phyloP scores from a whole-genome alignment of 805 yeast species.

The Dipodascus albidus region DNA sequence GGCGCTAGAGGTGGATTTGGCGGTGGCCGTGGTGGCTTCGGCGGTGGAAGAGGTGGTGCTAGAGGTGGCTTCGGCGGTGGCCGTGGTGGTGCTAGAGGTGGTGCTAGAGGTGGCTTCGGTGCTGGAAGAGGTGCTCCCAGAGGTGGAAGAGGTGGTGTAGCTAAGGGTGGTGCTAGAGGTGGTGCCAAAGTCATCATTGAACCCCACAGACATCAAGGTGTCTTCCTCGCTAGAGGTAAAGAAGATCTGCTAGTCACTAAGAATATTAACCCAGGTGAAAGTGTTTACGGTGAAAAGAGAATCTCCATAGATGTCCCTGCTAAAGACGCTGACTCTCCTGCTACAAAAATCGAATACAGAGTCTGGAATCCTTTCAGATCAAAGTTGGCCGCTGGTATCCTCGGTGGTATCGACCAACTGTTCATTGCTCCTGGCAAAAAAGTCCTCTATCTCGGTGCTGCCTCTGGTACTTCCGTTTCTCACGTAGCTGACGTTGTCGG shows the following conservation, averaged over 20 bases:
- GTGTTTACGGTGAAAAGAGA: slow-evolving; percentile 98
- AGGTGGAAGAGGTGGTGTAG: slow-evolving; percentile 48
- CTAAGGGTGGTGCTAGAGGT: slow-evolving; percentile 45
- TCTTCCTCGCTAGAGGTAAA: slow-evolving; percentile 98
- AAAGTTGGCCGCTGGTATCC: slow-evolving; percentile 98
- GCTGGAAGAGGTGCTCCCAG: slow-evolving; percentile 40
- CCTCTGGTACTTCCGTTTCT: slow-evolving; percentile 97
- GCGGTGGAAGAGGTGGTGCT: slow-evolving; percentile 26
- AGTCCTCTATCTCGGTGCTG: slow-evolving; percentile 96
- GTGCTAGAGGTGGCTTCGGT: slow-evolving; percentile 39
- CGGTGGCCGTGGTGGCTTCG: slow-evolving; percentile 29
- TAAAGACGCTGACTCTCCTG: slow-evolving; percentile 50
- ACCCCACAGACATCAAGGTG: slow-evolving; percentile 98
- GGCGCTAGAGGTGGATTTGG: slow-evolving; percentile 38
- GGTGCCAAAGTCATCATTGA: slow-evolving; percentile 93
- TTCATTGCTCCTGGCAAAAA: slow-evolving; percentile 97
- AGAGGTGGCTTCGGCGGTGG: slow-evolving; percentile 24
- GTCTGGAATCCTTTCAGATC: slow-evolving; percentile 99
- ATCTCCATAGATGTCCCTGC: slow-evolving; percentile 88
- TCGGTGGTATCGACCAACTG: slow-evolving; percentile 98
- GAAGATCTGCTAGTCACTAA: slow-evolving; percentile 96
- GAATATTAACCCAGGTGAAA: slow-evolving; percentile 96
- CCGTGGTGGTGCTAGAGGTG: slow-evolving; percentile 24
- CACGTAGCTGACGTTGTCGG: slow-evolving; percentile 98
- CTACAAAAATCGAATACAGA: slow-evolving; percentile 95